phyloP scores from a whole-genome alignment of 306 rosid species.

The Dalbergia cochinchinensis region DNA sequence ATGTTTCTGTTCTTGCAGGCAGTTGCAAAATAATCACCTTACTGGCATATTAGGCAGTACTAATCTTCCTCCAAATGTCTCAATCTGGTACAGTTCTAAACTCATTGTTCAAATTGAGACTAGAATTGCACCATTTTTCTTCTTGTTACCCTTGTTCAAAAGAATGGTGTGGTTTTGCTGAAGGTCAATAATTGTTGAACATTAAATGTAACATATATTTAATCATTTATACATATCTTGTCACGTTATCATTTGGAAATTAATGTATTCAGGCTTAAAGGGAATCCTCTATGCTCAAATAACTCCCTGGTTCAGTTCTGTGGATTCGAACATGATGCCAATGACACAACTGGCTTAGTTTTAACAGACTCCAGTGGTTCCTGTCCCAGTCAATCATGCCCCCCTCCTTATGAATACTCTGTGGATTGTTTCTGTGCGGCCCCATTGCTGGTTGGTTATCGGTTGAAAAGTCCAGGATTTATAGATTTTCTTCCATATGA shows the following conservation, averaged over 20 bases:
- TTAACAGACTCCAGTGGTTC: constrained; percentile 37
- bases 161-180: neutral
- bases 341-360: constrained; percentile 17
- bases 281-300: constrained; percentile 82
- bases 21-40: constrained; percentile 75
- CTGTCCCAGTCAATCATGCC: constrained; percentile 66
- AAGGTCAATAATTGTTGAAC: constrained; percentile 22
- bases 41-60: constrained; percentile 62
- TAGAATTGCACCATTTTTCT: constrained; percentile 16
- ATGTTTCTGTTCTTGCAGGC: constrained; percentile 63
- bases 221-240: constrained; percentile 5
- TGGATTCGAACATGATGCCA: constrained; percentile 51
- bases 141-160: constrained; percentile 26
- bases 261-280: constrained; percentile 74
- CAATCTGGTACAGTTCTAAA: constrained; percentile 71
- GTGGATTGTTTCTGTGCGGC: constrained; percentile 69
- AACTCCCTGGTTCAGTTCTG: constrained; percentile 59
- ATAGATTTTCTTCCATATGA: constrained; percentile 63
- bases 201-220: constrained; percentile 27
- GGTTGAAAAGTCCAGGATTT: constrained; percentile 95
- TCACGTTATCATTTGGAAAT: constrained; percentile 18
- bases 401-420: constrained; percentile 68
- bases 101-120: constrained; percentile 43
- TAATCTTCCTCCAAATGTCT: constrained; percentile 68
- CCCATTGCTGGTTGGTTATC: constrained; percentile 74